Base-by-base conservation (phyloP, 2,329 filamentous ascomycete species). In the Sporothrix schenckii region DNA sequence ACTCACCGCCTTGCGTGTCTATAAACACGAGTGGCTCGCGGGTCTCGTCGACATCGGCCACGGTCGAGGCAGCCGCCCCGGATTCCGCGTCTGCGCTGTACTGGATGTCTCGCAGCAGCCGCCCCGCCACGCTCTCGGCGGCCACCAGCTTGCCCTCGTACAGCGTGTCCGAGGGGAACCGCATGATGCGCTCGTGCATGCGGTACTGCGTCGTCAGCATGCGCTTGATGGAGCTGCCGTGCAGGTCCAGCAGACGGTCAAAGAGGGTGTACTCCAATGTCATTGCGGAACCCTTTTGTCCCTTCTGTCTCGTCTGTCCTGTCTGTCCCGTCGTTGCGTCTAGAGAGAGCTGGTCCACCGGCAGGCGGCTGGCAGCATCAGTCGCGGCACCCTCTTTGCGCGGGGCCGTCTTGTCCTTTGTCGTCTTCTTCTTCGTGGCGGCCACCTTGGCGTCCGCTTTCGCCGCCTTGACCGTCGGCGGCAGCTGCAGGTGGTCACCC, bases 201-300 rank as follows among this genome's bases (percentile, higher is more conserved):
- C 95, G 93, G 79, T 99, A 99, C 81, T 99, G 95, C 4, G 91
- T 97, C 4, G 93, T 98, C 30, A 99, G 87, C 92, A 98, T 97
- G 67, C 92, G 86, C 82, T 98, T 98, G 81, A 99, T 93, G 4
- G 83, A 84, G 0, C 89, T 81, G 0, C 95, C 95, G 77, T 99
- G 92, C 19, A 97, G 83, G 5, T 86, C 85, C 58, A 99, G 84
- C 54, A 99, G 84, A 39, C 95, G 87, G 79, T 98, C 94, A 79
- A 99, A 99, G 41, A 99, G 84, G 0, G 95, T 98, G n/a, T 86
- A 92, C 77, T 97, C 94, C 6, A 99, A 85, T 76, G 88, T 83
- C 6, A 84, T 84, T 69, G 82, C 27, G 77, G 73, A 0, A 11
- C 34, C 10, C 7, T 34, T 34, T 14, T 44, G 41, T 44, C 41